These are phyloP conservation scores for Helotiales sp. DNA, from an alignment of 2,329 filamentous ascomycete genomes.

Conservation along the genomic window DNA sequence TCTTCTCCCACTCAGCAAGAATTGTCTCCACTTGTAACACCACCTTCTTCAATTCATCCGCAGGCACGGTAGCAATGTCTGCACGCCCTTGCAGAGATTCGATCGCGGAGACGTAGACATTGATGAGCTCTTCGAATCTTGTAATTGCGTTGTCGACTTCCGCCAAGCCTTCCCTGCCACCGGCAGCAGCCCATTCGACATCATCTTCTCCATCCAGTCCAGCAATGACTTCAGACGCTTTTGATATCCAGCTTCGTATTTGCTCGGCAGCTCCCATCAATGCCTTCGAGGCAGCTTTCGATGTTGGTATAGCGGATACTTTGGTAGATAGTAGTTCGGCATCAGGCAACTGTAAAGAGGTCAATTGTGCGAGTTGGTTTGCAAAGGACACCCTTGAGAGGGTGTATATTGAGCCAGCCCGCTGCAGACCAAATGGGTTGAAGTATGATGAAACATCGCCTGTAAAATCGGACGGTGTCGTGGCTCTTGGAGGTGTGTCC, in stretches of 20 bases:
- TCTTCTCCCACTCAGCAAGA: slow-evolving; percentile 78
- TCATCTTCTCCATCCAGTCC: slow-evolving; percentile 95
- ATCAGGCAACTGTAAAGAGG: slow-evolving; percentile 84
- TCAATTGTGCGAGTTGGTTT: slow-evolving; percentile 89
- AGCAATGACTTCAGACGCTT: slow-evolving; percentile 84
- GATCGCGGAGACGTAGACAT: slow-evolving; percentile 91
- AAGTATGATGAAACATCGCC: slow-evolving; percentile 53
- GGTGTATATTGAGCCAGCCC: slow-evolving; percentile 88
- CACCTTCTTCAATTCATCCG: slow-evolving; percentile 70
- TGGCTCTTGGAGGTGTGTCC: slow-evolving; percentile 45
- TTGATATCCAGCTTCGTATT: slow-evolving; percentile 90
- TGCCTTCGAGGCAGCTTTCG: slow-evolving; percentile 78
- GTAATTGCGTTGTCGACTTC: slow-evolving; percentile 73
- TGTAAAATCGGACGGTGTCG: slow-evolving; percentile 37
- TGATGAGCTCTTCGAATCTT: slow-evolving; percentile 85
- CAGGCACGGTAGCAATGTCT: slow-evolving; percentile 72
- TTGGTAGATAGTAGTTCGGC: slow-evolving; percentile 79
- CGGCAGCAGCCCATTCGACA: slow-evolving; percentile 92
- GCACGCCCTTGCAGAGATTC: slow-evolving; percentile 79
- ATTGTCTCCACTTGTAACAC: slow-evolving; percentile 90
- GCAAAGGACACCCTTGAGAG: slow-evolving; percentile 90
- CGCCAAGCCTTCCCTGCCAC: slow-evolving; percentile 77
- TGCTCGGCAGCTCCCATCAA: slow-evolving; percentile 87
- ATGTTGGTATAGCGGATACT: slow-evolving; percentile 82
- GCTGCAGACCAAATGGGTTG: slow-evolving; percentile 62